A percentile compares a stretch with the other conserved stretches of the same genome.
These are phyloP conservation scores for Ormosia emarginata DNA, from an alignment of 306 rosid genomes.

Conservation along the genomic window DNA sequence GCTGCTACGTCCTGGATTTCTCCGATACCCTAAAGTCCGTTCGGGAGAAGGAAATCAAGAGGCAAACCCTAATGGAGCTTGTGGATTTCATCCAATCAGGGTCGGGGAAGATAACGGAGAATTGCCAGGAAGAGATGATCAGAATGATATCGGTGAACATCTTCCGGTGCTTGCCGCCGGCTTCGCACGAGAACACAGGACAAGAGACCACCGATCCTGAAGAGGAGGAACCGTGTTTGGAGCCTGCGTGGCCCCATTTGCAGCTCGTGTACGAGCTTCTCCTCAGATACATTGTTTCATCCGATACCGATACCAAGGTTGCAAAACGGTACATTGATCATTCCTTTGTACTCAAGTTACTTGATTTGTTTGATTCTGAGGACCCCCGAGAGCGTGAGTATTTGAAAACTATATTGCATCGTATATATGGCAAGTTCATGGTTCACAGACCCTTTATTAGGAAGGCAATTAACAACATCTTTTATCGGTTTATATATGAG, in stretches of 20 bases:
- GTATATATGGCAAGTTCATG: slow-evolving; percentile 95
- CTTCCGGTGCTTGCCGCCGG: slow-evolving; percentile 91
- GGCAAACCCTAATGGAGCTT: slow-evolving; percentile 77
- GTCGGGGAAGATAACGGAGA: slow-evolving; percentile 78
- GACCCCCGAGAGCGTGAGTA: slow-evolving; percentile 93
- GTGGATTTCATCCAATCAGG: slow-evolving; percentile 91
- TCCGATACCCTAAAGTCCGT: slow-evolving; percentile 66
- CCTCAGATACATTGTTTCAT: slow-evolving; percentile 86
- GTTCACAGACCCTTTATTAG: slow-evolving; percentile 92
- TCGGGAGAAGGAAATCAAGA: slow-evolving; percentile 88
- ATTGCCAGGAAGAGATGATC: slow-evolving; percentile 92
- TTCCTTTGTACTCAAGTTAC: slow-evolving; percentile 80
- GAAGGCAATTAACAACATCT: slow-evolving; percentile 87
- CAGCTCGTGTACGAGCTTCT: slow-evolving; percentile 93
- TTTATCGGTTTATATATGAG: slow-evolving; percentile 85
- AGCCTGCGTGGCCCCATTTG: slow-evolving; percentile 90
- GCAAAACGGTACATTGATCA: slow-evolving; percentile 92
- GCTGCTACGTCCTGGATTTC: slow-evolving; percentile 71
- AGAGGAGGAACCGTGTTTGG: slow-evolving; percentile 82
- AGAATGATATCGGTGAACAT: slow-evolving; percentile 78
- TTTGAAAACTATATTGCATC: slow-evolving; percentile 86
- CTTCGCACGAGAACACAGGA: slow-evolving; percentile 78
- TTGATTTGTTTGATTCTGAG: slow-evolving; percentile 89
- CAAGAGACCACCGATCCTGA: slow-evolving; percentile 76
- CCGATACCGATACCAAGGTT: slow-evolving; percentile 92